Conservation (phyloP, 805 yeast species). For the Saturnispora galanensis region DNA sequence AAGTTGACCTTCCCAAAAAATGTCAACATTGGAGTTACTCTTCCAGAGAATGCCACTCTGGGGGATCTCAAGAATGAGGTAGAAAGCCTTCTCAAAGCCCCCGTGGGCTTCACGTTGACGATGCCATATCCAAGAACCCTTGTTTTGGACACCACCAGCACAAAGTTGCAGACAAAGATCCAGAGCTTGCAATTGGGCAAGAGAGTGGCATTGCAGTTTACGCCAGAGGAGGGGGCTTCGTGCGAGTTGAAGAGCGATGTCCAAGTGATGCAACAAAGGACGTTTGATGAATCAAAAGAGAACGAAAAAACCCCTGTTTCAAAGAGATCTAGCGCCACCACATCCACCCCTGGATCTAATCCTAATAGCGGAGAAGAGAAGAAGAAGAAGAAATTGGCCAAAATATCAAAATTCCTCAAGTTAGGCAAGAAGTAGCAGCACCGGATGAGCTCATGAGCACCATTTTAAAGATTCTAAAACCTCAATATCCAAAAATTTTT, state of each 20-base stretch:
- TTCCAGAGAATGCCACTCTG: neutral
- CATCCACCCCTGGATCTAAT: too few species aligned
- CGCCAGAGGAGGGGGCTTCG: neutral
- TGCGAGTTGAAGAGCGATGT: neutral
- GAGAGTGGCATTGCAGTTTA: slow-evolving; percentile 2
- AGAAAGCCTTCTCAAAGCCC: neutral
- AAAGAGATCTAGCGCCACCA: too few species aligned
- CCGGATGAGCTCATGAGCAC: neutral
- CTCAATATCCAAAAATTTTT: neutral
- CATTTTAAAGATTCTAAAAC: neutral
- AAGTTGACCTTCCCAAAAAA: neutral
- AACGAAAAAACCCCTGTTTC: neutral
- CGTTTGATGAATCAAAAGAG: neutral
- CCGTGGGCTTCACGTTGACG: neutral
- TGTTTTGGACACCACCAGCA: neutral
- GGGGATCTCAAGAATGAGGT: slow-evolving; percentile 1
- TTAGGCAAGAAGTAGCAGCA: slow-evolving; percentile 4
- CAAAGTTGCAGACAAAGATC: neutral
- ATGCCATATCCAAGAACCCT: slow-evolving; percentile 3
- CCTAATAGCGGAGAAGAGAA: neutral
- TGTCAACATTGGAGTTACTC: neutral
- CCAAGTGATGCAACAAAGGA: neutral
- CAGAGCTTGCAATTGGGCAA: neutral
- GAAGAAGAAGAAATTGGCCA: neutral
- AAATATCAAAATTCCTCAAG: slow-evolving; percentile 5